Evolutionary conservation across 768 basidiomycete genomes (phyloP).

Genomic region (Auricularia sp.): DNA sequence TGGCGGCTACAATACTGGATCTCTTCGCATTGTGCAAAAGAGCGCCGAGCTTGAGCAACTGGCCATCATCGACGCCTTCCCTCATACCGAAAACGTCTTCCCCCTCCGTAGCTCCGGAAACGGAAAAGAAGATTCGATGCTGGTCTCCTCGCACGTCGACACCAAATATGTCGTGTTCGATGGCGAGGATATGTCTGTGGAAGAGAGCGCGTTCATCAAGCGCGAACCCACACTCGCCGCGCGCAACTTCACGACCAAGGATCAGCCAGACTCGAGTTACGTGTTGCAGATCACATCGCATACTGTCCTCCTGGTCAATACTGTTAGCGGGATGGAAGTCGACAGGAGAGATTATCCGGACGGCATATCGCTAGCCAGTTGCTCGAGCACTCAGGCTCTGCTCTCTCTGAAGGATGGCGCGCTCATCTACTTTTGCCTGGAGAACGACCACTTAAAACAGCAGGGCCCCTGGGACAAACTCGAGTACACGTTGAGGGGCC

Average conservation of each 20-base stretch:
- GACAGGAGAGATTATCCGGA: background rate
- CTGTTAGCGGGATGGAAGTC: conserved; percentile 20
- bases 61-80: conserved; percentile 47
- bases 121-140: conserved; percentile 27
- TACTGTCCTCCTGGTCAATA: conserved; percentile 45
- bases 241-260: conserved; percentile 37
- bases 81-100: conserved; percentile 52
- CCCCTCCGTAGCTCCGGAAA: conserved; percentile 29
- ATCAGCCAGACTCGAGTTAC: conserved; percentile 38
- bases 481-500: background rate
- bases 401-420: background rate
- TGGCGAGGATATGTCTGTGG: background rate
- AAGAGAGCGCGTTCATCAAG: conserved; percentile 34
- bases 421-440: background rate
- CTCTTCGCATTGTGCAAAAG: conserved; percentile 64
- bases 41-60: conserved; percentile 71
- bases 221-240: conserved; percentile 52
- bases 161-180: conserved; percentile 17
- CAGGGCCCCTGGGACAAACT: background rate
- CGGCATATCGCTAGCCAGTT: background rate
- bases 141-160: conserved; percentile 49
- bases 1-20: conserved; percentile 67
- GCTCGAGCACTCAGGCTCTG: background rate
- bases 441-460: background rate
- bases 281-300: conserved; percentile 64